These are phyloP conservation scores for Solanum infundibuliforme DNA, from an alignment of 257 asterid species.

Conservation along the genomic window DNA sequence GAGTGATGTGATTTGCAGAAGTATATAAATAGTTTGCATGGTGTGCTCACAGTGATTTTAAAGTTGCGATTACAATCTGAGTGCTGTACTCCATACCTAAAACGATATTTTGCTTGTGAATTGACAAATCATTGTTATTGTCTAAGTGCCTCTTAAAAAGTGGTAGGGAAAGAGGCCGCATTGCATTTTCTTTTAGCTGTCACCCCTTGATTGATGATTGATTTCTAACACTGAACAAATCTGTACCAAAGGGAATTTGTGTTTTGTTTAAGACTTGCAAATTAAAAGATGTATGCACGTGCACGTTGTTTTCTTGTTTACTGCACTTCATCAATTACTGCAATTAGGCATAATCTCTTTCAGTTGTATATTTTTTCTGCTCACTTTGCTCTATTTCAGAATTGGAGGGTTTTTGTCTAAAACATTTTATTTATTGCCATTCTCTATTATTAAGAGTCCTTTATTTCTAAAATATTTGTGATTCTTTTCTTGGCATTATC, in stretches of 20 bases:
- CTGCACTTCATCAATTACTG: neutral
- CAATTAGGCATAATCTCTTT: neutral
- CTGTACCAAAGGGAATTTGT: neutral
- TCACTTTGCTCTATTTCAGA: neutral
- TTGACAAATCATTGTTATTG: neutral
- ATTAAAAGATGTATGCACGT: neutral
- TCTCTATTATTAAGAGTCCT: neutral
- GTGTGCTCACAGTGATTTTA: neutral
- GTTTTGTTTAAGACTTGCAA: neutral
- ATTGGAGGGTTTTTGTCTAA: neutral
- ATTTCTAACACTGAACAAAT: neutral
- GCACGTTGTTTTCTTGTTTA: neutral
- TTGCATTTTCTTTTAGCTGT: neutral
- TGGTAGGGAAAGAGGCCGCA: neutral
- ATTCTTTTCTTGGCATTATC: neutral
- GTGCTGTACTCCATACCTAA: neutral
- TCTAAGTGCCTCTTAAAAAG: neutral
- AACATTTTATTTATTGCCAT: neutral
- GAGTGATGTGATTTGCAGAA: neutral
- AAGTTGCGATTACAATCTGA: neutral
- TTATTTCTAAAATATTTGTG: neutral
- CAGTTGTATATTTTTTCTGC: neutral
- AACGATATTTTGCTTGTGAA: neutral
- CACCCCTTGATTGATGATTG: neutral
- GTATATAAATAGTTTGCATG: neutral